phyloP scores from a whole-genome alignment of 140 eudicot species.

The Ambrosia hybrid region DNA sequence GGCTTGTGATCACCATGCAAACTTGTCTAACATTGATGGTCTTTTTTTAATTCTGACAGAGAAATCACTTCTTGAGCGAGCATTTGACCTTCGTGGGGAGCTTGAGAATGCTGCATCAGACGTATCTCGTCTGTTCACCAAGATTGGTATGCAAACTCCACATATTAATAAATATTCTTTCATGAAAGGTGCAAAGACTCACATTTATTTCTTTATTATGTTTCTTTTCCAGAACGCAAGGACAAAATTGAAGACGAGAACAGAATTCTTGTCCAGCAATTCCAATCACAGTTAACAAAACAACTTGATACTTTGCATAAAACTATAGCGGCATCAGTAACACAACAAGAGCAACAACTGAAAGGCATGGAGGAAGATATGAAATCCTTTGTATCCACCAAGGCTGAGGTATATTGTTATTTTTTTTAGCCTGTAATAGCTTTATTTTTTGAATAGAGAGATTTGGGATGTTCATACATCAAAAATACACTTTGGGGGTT shows the following conservation, averaged over 20 bases:
- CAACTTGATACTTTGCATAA: conserved; percentile 83
- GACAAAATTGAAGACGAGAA: conserved; percentile 95
- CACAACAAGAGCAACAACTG: conserved; percentile 78
- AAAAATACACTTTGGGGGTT: neutral
- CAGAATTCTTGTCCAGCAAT: conserved; percentile 70
- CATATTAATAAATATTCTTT: conserved; percentile 1
- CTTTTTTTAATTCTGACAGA: conserved; percentile 29
- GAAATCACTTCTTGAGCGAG: conserved; percentile 78
- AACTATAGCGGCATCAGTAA: conserved; percentile 74
- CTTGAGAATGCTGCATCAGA: conserved; percentile 93
- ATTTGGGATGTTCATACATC: neutral
- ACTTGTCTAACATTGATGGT: neutral
- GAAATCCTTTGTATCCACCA: conserved; percentile 85
- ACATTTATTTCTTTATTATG: neutral
- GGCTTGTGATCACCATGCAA: neutral
- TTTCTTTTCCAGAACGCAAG: conserved; percentile 64
- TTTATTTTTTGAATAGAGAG: neutral
- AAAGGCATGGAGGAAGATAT: conserved; percentile 92
- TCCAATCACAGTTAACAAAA: conserved; percentile 72
- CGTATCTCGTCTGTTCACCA: conserved; percentile 76
- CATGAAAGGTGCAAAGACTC: neutral
- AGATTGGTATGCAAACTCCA: conserved; percentile 35
- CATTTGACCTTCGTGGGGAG: conserved; percentile 90
- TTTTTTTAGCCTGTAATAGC: neutral
- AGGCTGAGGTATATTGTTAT: conserved; percentile 56